Evolutionary conservation across 2,329 filamentous ascomycete genomes (phyloP).

Genomic region (Pyricularia grisea): DNA sequence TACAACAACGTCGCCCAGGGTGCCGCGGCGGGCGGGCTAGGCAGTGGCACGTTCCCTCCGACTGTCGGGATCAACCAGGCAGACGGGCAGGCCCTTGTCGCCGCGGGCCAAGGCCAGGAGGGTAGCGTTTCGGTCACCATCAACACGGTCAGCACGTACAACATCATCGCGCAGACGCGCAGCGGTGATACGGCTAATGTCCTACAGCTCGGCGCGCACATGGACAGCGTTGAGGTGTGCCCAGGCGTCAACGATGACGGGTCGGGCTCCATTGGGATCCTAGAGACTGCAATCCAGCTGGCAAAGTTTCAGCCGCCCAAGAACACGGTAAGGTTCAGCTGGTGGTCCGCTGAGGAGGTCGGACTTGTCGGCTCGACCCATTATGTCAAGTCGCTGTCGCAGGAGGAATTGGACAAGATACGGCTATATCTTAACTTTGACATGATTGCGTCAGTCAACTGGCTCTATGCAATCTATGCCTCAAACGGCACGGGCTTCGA

Average conservation of each 20-base stretch:
- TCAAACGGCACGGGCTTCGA: conserved; percentile 54
- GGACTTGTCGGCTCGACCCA: conserved; percentile 50
- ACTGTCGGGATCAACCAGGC: conserved; percentile 56
- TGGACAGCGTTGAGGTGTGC: conserved; percentile 51
- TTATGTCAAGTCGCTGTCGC: conserved; percentile 33
- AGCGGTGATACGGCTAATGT: conserved; percentile 52
- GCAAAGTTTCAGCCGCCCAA: conserved; percentile 23
- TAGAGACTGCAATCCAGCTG: conserved; percentile 54
- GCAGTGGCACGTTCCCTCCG: conserved; percentile 52
- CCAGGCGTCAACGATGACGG: conserved; percentile 75
- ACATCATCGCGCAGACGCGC: conserved; percentile 54
- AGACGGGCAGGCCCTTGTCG: conserved; percentile 47
- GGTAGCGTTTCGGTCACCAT: conserved; percentile 20
- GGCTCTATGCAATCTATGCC: conserved; percentile 45
- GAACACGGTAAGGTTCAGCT: conserved; percentile 47
- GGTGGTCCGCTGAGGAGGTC: conserved; percentile 47
- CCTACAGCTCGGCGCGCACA: conserved; percentile 57
- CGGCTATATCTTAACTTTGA: conserved; percentile 47
- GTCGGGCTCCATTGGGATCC: conserved; percentile 52
- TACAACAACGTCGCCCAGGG: conserved; percentile 62
- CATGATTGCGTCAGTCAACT: conserved; percentile 44
- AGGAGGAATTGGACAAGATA: conserved; percentile 37
- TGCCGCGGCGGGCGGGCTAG: conserved; percentile 58
- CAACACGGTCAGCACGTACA: conserved; percentile 42
- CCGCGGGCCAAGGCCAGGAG: conserved; percentile 31